phyloP scores from a whole-genome alignment of 164 flowering plant species.

The Dillenia turbinata region DNA sequence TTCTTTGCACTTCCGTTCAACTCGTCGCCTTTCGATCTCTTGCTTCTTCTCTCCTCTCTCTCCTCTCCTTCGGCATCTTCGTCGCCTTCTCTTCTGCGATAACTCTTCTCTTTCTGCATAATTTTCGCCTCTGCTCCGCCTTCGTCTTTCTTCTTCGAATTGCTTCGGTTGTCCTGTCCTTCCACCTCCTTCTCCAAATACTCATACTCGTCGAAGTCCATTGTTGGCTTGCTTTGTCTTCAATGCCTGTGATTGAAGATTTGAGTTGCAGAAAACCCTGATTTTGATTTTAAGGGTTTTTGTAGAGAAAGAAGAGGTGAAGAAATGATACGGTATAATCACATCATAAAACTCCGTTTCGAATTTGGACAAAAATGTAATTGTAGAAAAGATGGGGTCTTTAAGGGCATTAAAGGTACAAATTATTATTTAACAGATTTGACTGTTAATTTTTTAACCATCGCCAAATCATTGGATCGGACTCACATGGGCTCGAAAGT shows the following conservation, averaged over 20 bases:
- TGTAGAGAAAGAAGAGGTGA: background rate
- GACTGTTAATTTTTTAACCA: too few species aligned
- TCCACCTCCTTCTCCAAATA: slow-evolving; percentile 88
- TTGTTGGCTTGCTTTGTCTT: slow-evolving; percentile 9
- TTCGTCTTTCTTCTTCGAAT: slow-evolving; percentile 22
- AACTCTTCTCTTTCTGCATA: slow-evolving; percentile 14
- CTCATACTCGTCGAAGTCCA: slow-evolving; percentile 99
- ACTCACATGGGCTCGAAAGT: too few species aligned
- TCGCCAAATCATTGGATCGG: too few species aligned
- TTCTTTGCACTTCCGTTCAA: slow-evolving; percentile 24
- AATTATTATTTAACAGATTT: too few species aligned
- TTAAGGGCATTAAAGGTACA: too few species aligned
- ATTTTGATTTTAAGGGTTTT: slow-evolving; percentile 4
- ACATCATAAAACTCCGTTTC: too few species aligned
- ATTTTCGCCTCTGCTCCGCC: slow-evolving; percentile 35
- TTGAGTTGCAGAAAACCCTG: slow-evolving; percentile 1
- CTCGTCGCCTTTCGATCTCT: slow-evolving; percentile 43
- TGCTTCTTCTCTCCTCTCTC: slow-evolving; percentile 25
- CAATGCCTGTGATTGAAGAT: slow-evolving; percentile 2
- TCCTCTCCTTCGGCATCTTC: slow-evolving; percentile 16
- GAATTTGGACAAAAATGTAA: too few species aligned
- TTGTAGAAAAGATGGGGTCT: too few species aligned
- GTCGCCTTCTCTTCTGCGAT: slow-evolving; percentile 18
- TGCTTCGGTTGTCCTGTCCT: slow-evolving; percentile 31
- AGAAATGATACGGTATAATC: background rate